Evolutionary conservation across 1,284 basidiomycete genomes (phyloP).

Genomic region (Apiotrichum gamsii): DNA sequence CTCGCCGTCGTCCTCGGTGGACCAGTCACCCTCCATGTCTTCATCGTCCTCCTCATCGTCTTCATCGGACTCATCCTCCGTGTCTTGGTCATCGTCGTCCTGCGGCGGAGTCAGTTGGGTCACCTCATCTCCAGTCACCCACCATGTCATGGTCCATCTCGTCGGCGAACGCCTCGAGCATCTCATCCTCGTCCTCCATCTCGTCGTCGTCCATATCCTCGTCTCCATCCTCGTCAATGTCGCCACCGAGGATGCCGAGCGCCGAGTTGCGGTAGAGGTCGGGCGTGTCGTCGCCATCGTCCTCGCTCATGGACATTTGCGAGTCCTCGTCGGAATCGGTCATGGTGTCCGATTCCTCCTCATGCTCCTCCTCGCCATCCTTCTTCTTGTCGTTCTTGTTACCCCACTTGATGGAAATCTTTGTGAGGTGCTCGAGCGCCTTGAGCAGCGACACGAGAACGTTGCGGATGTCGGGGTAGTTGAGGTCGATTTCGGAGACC

Average conservation of each 20-base stretch:
- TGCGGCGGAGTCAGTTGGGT: slow-evolving; percentile 35
- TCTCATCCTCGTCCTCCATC: slow-evolving; percentile 72
- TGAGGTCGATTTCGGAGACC: slow-evolving; percentile 87
- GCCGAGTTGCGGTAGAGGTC: slow-evolving; percentile 96
- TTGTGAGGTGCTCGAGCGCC: slow-evolving; percentile 86
- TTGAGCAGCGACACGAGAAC: slow-evolving; percentile 79
- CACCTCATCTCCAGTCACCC: slow-evolving; percentile 6
- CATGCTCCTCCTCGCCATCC: slow-evolving; percentile 34
- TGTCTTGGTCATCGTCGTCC: slow-evolving; percentile 55
- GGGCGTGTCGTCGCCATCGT: slow-evolving; percentile 57
- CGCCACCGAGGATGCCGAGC: slow-evolving; percentile 79
- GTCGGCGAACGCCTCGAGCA: slow-evolving; percentile 26
- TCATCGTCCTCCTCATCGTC: slow-evolving; percentile 44
- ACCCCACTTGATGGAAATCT: slow-evolving; percentile 96
- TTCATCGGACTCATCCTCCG: slow-evolving; percentile 47
- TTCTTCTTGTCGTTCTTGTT: slow-evolving; percentile 67
- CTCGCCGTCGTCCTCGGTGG: slow-evolving; percentile 34
- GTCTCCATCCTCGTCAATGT: slow-evolving; percentile 56
- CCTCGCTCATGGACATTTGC: slow-evolving; percentile 58
- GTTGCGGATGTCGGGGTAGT: slow-evolving; percentile 84
- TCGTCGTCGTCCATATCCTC: slow-evolving; percentile 69
- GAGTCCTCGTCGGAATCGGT: slow-evolving; percentile 52
- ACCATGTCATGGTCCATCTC: slow-evolving; percentile 35
- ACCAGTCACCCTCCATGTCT: slow-evolving; percentile 24
- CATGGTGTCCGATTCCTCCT: slow-evolving; percentile 19